These are phyloP conservation scores for Mimosa pudica DNA, from an alignment of 306 rosid genomes.

Conservation along the genomic window DNA sequence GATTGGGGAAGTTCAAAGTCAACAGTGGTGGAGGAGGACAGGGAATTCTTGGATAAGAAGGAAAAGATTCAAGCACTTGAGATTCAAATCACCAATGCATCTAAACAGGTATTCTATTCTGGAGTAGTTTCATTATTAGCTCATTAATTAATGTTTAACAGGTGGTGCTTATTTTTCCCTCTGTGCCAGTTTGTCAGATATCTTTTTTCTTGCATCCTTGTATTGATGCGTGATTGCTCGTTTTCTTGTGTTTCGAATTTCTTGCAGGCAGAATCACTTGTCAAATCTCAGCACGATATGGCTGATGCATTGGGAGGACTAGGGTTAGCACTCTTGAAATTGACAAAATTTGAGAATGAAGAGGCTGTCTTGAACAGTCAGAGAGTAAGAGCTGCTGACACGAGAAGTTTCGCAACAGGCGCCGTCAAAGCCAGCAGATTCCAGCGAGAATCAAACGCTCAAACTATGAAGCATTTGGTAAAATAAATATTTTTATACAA, in stretches of 20 bases:
- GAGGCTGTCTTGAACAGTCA: conserved; percentile 69
- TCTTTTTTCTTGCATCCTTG: neutral
- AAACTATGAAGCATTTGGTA: conserved; percentile 96
- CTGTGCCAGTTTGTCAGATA: conserved; percentile 10
- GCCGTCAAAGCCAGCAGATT: conserved; percentile 93
- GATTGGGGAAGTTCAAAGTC: conserved; percentile 94
- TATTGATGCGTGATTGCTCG: conserved; percentile 16
- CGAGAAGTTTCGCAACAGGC: conserved; percentile 87
- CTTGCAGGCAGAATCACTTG: conserved; percentile 88
- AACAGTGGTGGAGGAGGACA: conserved; percentile 82
- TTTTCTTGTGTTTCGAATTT: conserved; percentile 32
- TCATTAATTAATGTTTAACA: neutral
- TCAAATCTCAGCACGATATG: conserved; percentile 93
- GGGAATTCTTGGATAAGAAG: conserved; percentile 82
- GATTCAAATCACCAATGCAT: conserved; percentile 70
- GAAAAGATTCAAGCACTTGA: conserved; percentile 72
- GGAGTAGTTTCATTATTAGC: conserved; percentile 10
- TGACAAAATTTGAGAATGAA: conserved; percentile 88
- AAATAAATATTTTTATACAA: conserved; percentile 15
- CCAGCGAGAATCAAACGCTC: conserved; percentile 85
- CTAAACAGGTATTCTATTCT: conserved; percentile 67
- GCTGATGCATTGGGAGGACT: conserved; percentile 93
- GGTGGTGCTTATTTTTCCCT: neutral
- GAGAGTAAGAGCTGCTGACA: conserved; percentile 74
- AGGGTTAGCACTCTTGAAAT: conserved; percentile 80